Evolutionary conservation across 345 rosid genomes (phyloP).

Genomic region (Syzygium aqueum): DNA sequence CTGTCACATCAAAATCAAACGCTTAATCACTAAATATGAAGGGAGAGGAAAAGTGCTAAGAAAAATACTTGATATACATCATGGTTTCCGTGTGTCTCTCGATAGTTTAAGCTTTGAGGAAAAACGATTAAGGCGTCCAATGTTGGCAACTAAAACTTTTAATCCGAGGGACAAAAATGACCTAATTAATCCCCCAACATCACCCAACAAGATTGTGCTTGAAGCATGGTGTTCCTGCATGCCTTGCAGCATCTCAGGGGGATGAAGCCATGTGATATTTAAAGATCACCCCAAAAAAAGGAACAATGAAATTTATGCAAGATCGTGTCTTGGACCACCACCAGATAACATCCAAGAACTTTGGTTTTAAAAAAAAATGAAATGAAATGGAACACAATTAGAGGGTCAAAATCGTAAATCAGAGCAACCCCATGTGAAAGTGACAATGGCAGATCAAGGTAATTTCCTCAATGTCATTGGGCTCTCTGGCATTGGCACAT

Average conservation of each 20-base stretch:
- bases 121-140: not conserved
- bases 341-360: not conserved
- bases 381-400: not conserved
- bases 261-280: not conserved
- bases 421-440: not conserved
- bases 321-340: not conserved
- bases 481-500: not conserved
- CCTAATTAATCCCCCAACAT: not conserved
- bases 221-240: not conserved
- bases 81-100: not conserved
- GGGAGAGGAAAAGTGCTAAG: not conserved
- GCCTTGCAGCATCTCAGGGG: not conserved
- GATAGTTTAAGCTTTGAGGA: not conserved
- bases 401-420: not conserved
- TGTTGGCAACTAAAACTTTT: not conserved
- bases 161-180: not conserved
- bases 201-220: not conserved
- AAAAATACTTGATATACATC: not conserved
- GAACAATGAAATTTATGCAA: not conserved
- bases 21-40: not conserved
- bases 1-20: accelerated
- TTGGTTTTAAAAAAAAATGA: not conserved
- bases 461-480: not conserved
- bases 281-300: not conserved
- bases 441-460: not conserved